Evolutionary conservation across 768 basidiomycete genomes (phyloP).

Genomic region (Macrolepiota albuminosa): DNA sequence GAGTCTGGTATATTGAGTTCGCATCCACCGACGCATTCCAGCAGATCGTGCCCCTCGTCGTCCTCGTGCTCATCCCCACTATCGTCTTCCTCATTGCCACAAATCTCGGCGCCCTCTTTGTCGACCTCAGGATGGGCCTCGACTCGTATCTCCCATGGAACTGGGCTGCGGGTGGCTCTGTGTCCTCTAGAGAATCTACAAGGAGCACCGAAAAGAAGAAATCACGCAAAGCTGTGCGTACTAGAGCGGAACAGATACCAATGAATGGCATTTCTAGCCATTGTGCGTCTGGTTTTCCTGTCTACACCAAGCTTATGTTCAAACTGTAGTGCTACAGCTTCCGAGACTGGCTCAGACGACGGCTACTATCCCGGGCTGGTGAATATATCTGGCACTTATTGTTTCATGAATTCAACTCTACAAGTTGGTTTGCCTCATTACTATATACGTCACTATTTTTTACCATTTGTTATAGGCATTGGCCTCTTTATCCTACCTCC

Average conservation of each 20-base stretch:
- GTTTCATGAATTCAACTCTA: slow-evolving; percentile 96
- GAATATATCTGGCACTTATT: slow-evolving; percentile 94
- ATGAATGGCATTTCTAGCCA: slow-evolving; percentile 32
- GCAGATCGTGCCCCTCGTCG: slow-evolving; percentile 54
- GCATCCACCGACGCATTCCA: slow-evolving; percentile 38
- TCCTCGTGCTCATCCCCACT: slow-evolving; percentile 52
- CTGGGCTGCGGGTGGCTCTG: slow-evolving; percentile 37
- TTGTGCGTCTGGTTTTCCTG: slow-evolving; percentile 11
- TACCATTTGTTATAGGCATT: slow-evolving; percentile 54
- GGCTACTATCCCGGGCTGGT: slow-evolving; percentile 85
- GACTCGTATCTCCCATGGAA: slow-evolving; percentile 60
- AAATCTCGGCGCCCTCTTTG: slow-evolving; percentile 24
- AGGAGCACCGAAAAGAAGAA: slow-evolving; percentile 35
- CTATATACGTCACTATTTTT: slow-evolving; percentile 6
- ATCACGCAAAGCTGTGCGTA: slow-evolving; percentile 45
- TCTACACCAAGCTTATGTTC: neutral
- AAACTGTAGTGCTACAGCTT: neutral
- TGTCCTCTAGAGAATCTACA: slow-evolving; percentile 9
- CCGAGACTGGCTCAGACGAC: slow-evolving; percentile 23
- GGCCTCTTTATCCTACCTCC: slow-evolving; percentile 80
- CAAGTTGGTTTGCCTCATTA: slow-evolving; percentile 47
- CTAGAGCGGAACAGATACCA: slow-evolving; percentile 54
- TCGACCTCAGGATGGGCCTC: slow-evolving; percentile 46
- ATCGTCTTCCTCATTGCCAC: slow-evolving; percentile 39
- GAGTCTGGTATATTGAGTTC: slow-evolving; percentile 34